A percentile compares a stretch with the other conserved stretches of the same genome.
phyloP scores from a whole-genome alignment of 805 yeast species.

The Yamadazyma scolyti region DNA sequence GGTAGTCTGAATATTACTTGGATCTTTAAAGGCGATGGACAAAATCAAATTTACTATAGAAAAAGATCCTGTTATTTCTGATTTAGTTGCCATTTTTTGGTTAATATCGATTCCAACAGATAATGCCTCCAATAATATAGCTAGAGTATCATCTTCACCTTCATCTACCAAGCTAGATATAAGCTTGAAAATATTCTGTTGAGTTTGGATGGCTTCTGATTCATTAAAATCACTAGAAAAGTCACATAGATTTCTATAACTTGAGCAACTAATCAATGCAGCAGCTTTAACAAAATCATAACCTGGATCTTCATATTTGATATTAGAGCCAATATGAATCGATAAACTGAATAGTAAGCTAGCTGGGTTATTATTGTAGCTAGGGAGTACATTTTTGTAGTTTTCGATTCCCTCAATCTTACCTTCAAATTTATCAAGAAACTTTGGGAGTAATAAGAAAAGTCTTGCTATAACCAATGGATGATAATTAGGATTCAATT shows the following conservation, averaged over 20 bases:
- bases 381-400: constrained; percentile 1
- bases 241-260: constrained; percentile 35
- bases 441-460: constrained; percentile 52
- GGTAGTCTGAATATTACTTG: constrained; percentile 68
- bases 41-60: constrained; percentile 57
- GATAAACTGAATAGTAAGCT: constrained; percentile 22
- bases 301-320: constrained; percentile 3
- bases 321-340: constrained; percentile 19
- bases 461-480: constrained; percentile 46
- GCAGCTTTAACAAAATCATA: constrained; percentile 21
- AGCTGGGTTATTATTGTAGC: constrained; percentile 18
- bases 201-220: constrained; percentile 15
- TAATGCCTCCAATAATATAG: constrained; percentile 69
- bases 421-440: constrained; percentile 49
- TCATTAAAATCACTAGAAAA: constrained; percentile 9
- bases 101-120: constrained; percentile 48
- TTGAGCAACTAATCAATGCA: constrained; percentile 51
- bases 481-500: constrained; percentile 6
- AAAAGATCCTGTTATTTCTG: constrained; percentile 9
- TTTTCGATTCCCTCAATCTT: constrained; percentile 1
- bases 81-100: constrained; percentile 20
- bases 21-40: constrained; percentile 64
- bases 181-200: constrained; percentile 33
- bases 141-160: constrained; percentile 77
- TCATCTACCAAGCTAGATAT: constrained; percentile 49